Evolutionary conservation across 2,329 filamentous ascomycete species (phyloP).

Genomic region (Talaromyces islandicus): DNA sequence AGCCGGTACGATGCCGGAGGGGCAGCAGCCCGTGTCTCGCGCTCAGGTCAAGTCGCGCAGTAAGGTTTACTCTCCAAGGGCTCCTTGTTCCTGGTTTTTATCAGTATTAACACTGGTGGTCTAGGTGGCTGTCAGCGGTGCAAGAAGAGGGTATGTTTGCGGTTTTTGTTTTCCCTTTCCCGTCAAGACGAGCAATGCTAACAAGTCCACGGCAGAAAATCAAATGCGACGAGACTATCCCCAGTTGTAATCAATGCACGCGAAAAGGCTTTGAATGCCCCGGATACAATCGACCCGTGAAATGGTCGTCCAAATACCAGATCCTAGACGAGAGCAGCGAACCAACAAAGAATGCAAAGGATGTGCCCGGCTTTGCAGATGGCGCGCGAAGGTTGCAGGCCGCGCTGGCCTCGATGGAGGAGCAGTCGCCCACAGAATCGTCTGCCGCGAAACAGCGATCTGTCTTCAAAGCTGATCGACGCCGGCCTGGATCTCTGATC

Average conservation of each 20-base stretch:
- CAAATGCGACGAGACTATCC: constrained; percentile 4
- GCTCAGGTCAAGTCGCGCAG: not conserved
- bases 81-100: not conserved
- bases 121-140: not conserved
- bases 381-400: not conserved
- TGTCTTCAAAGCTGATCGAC: not conserved
- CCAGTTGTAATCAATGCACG: constrained; percentile 5
- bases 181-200: not conserved
- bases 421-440: not conserved
- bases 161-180: not conserved
- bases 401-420: not conserved
- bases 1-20: not conserved
- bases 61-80: not conserved
- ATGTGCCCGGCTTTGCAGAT: not conserved
- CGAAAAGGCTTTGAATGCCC: constrained; percentile 3
- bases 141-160: not conserved
- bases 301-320: constrained; percentile 5
- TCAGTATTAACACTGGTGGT: not conserved
- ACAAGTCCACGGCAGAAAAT: constrained; percentile 1
- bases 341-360: not conserved
- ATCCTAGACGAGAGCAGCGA: not conserved
- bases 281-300: constrained; percentile 4
- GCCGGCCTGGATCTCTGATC: not conserved
- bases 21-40: not conserved
- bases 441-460: not conserved